Conservation (phyloP, 2,329 filamentous ascomycete genomes). For the Xylariaceae sp. region DNA sequence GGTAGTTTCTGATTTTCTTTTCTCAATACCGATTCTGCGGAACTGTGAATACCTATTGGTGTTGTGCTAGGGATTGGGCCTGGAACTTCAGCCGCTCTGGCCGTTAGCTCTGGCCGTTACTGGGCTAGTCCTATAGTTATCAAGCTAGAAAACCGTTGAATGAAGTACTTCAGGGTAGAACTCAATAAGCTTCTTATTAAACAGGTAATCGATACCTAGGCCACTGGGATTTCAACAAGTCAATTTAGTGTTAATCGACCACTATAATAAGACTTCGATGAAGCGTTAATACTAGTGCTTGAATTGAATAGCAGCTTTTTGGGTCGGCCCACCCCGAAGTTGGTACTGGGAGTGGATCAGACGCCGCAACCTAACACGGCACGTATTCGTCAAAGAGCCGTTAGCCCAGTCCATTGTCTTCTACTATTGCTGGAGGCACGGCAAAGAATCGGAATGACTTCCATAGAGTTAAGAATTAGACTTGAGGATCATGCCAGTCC, state of each 20-base stretch:
- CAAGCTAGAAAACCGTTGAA: not conserved
- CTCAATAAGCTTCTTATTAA: not conserved
- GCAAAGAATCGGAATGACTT: constrained; percentile 25
- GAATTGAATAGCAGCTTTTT: too few species aligned
- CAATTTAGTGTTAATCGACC: too few species aligned
- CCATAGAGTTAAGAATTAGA: constrained; percentile 4
- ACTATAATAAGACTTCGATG: too few species aligned
- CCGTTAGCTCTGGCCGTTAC: not conserved
- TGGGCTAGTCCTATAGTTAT: constrained; percentile 1
- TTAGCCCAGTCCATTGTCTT: not conserved
- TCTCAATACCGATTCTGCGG: constrained; percentile 12
- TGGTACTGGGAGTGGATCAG: too few species aligned
- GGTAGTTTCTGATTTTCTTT: constrained; percentile 15
- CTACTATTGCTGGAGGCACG: constrained; percentile 7
- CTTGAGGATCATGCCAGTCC: constrained; percentile 15
- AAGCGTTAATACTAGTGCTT: too few species aligned
- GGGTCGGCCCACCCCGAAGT: too few species aligned
- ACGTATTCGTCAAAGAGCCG: not conserved
- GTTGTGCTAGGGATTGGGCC: not conserved
- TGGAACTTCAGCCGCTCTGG: too few species aligned
- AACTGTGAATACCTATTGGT: constrained; percentile 2
- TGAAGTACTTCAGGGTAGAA: not conserved
- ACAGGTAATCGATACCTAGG: too few species aligned
- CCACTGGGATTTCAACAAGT: too few species aligned
- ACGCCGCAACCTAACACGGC: too few species aligned